A percentile compares a stretch with the other conserved stretches of the same genome.
Evolutionary conservation across 495 filamentous ascomycete genomes (phyloP).

Genomic region (Cercophora sp.): DNA sequence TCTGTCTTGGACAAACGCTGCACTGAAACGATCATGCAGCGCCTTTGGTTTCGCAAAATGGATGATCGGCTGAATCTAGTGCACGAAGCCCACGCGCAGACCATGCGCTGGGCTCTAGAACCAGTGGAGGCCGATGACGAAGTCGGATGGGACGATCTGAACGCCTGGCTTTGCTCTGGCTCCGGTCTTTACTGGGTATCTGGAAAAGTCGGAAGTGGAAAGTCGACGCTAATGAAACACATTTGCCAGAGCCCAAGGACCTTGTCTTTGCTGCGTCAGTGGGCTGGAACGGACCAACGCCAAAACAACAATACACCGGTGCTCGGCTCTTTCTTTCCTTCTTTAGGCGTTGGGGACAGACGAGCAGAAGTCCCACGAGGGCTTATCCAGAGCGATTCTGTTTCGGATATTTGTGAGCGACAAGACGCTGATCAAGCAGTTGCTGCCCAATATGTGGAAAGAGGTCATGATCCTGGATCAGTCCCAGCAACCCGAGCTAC

Average conservation of each 20-base stretch:
- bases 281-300: too few relatives aligned
- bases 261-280: not conserved
- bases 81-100: not conserved
- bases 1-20: not conserved
- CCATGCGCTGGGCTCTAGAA: not conserved
- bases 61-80: not conserved
- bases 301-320: not conserved
- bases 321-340: not conserved
- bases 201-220: conserved; percentile 7
- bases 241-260: not conserved
- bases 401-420: not conserved
- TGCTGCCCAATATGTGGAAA: not conserved
- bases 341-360: not conserved
- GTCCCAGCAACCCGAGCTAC: not conserved
- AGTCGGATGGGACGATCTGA: not conserved
- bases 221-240: conserved; percentile 9
- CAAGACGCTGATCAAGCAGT: not conserved
- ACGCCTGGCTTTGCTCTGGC: conserved; percentile 1
- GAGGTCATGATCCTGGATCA: not conserved
- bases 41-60: not conserved
- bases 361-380: not conserved
- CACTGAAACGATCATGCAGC: not conserved
- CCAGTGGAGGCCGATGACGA: not conserved
- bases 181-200: conserved; percentile 7
- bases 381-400: not conserved